Percentiles rank a stretch among this genome's conserved stretches.
These are phyloP conservation scores for Plasmodium blacklocki DNA, from an alignment of 169 alveolate species.

Conservation along the genomic window DNA sequence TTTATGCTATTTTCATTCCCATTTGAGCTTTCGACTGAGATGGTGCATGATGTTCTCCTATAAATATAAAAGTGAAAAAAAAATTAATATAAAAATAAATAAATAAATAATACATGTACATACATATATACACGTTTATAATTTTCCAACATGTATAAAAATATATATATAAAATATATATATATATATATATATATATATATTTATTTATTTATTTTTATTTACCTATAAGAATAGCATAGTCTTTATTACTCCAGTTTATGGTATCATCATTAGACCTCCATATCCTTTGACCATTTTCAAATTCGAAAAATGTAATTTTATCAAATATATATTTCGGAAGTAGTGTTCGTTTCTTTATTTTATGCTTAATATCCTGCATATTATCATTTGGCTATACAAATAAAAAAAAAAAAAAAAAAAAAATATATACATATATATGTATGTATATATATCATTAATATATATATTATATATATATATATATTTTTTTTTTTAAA, in stretches of 20 bases:
- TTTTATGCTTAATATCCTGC: constrained; percentile 61
- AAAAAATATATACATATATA: background rate
- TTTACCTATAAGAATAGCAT: constrained; percentile 67
- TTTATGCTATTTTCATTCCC: constrained; percentile 75
- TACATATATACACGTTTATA: background rate
- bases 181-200: constrained; percentile 4
- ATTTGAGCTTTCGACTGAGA: constrained; percentile 73
- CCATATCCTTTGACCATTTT: constrained; percentile 75
- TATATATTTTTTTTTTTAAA: too few relatives aligned
- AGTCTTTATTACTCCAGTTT: constrained; percentile 69
- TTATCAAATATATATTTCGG: constrained; percentile 74
- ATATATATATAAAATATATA: too few relatives aligned
- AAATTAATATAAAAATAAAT: background rate
- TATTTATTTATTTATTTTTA: background rate
- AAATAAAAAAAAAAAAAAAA: constrained; percentile 2
- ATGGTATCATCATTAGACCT: constrained; percentile 71
- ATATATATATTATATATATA: background rate
- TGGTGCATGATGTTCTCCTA: constrained; percentile 74
- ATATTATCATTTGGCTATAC: constrained; percentile 69
- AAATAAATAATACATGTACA: background rate
- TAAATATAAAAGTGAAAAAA: constrained; percentile 11
- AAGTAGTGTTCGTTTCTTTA: constrained; percentile 60
- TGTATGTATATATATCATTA: background rate
- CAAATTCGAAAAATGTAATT: constrained; percentile 72
- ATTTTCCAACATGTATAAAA: background rate